Percentiles rank a stretch among this genome's conserved stretches.
phyloP scores from a whole-genome alignment of 768 basidiomycete genomes.

The Podaxis carcinomalis region DNA sequence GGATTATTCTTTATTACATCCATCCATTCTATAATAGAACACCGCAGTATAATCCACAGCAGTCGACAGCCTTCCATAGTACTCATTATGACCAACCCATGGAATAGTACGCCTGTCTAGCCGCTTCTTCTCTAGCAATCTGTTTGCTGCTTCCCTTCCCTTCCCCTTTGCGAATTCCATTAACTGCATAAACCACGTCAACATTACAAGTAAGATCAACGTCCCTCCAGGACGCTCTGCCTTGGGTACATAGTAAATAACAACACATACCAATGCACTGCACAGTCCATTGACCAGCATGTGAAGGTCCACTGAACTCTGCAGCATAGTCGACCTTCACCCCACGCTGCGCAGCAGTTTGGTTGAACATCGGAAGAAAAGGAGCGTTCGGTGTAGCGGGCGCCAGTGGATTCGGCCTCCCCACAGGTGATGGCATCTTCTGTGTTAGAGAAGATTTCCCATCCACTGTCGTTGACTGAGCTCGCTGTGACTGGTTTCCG shows the following conservation, averaged over 20 bases:
- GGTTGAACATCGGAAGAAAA: conserved; percentile 72
- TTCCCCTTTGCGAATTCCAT: conserved; percentile 62
- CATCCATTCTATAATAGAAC: not conserved
- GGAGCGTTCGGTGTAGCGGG: conserved; percentile 62
- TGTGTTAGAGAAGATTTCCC: not conserved
- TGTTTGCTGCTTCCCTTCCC: conserved; percentile 71
- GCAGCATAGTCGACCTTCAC: conserved; percentile 59
- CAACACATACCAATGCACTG: conserved; percentile 61
- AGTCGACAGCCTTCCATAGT: not conserved
- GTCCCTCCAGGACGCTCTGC: not conserved
- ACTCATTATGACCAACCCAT: conserved; percentile 66
- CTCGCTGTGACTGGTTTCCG: conserved; percentile 3
- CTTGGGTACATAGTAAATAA: conserved; percentile 8
- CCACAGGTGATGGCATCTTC: conserved; percentile 13
- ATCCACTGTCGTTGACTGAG: conserved; percentile 3
- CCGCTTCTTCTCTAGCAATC: conserved; percentile 74
- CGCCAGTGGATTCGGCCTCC: conserved; percentile 48
- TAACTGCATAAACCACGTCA: conserved; percentile 39
- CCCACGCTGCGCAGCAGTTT: conserved; percentile 63
- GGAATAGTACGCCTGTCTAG: conserved; percentile 62
- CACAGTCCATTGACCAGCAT: conserved; percentile 64
- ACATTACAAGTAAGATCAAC: not conserved
- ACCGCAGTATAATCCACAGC: not conserved
- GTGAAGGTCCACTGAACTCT: conserved; percentile 58
- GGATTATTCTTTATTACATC: not conserved